These are phyloP conservation scores for Cyberlindnera nakhonratchasimensis DNA, from an alignment of 805 yeast species.

Conservation along the genomic window DNA sequence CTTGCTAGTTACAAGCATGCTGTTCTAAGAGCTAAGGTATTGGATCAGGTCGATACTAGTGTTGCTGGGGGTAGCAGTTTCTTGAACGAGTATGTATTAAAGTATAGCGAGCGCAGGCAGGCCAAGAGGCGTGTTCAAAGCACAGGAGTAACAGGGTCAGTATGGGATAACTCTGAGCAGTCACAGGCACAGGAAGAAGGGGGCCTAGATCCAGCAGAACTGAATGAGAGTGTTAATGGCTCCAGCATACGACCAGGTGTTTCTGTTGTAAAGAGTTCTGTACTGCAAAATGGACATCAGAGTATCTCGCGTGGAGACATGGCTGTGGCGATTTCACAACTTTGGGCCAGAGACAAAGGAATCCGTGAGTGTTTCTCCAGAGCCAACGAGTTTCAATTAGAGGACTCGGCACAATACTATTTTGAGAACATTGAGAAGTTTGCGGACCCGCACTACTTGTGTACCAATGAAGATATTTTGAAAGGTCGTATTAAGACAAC, in stretches of 20 bases:
- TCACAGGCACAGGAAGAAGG: constrained; percentile 3
- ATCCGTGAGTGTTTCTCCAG: constrained; percentile 53
- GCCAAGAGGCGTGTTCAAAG: constrained; percentile 48
- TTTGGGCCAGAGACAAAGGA: constrained; percentile 75
- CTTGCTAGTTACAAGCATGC: constrained; percentile 46
- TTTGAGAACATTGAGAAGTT: constrained; percentile 70
- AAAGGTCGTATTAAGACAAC: constrained; percentile 93
- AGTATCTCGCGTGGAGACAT: constrained; percentile 44
- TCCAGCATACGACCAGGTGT: constrained; percentile 24
- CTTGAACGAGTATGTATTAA: constrained; percentile 59
- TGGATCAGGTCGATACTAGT: constrained; percentile 59
- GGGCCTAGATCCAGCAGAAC: constrained; percentile 18
- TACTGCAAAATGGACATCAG: constrained; percentile 12
- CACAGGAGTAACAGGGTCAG: constrained; percentile 47
- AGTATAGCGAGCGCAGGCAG: constrained; percentile 54
- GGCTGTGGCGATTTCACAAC: constrained; percentile 61
- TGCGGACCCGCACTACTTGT: constrained; percentile 59
- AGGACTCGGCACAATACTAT: constrained; percentile 77
- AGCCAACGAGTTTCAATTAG: constrained; percentile 79
- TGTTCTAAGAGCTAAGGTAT: constrained; percentile 52
- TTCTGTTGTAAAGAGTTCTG: constrained; percentile 18
- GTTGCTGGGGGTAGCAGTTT: constrained; percentile 65
- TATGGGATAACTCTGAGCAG: constrained; percentile 24
- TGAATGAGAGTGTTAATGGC: constrained; percentile 21
- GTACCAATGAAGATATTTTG: constrained; percentile 79